Evolutionary conservation across 2,329 filamentous ascomycete species (phyloP), one percentile per base, ranked within the genome.

Genomic region (Onygenales sp.): DNA sequence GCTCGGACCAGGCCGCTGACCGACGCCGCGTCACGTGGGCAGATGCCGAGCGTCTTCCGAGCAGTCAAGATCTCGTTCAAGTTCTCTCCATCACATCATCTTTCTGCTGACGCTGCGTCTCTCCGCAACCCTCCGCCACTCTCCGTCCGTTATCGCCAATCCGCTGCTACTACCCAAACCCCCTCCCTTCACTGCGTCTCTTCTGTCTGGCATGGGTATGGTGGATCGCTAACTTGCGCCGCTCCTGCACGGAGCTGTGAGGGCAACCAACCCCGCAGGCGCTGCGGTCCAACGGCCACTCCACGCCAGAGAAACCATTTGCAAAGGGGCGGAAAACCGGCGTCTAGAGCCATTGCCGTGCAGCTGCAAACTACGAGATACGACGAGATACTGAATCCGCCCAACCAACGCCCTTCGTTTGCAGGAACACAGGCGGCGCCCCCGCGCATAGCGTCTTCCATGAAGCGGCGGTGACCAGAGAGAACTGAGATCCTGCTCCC

Each of bases 401-500:
- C 14, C 3, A 6, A 49, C 31, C 17, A 17, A 17, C 17, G 17
- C 17, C 17, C 17, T 33, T 17, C 38, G 3, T 10, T 39, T 11
- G 52, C 55, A 43, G 48, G 39, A 36, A 41, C 21, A 27, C 21
- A 5, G 21, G n/a, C 51, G 31, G 32, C 43, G 48, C 48, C 41
- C 49, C 44, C 48, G 48, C 46, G 44, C 50, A 31, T 45, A 66
- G 64, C 63, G 68, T 70, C 64, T 65, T 68, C 66, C 65, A 69
- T 69, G 68, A 68, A 63, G 67, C 65, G 65, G 67, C 67, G 64
- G 63, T 69, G 66, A 72, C 61, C 61, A 61, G 69, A 62, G 69
- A 64, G 63, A 63, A 66, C 60, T 36, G 61, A 66, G 60, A 68
- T 61, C 64, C 65, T 65, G 63, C 64, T 54, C 65, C 65, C 65